Percentiles rank a stretch among this genome's conserved stretches.
Conservation (phyloP, 169 alveolate genomes). For the Theileria annulata region DNA sequence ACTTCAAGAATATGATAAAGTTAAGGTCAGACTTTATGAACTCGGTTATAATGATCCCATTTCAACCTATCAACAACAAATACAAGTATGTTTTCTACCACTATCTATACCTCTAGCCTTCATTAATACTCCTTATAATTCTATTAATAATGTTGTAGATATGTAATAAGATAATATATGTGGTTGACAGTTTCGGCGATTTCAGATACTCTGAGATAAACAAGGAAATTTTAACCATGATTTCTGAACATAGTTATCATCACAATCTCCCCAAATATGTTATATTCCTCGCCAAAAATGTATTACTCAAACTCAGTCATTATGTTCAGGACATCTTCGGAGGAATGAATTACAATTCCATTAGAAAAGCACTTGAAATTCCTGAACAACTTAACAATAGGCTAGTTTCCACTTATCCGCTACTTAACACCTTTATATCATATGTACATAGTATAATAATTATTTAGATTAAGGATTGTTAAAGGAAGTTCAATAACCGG, state of each 20-base stretch:
- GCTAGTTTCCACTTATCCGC: conserved; percentile 8
- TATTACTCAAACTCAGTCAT: conserved; percentile 1
- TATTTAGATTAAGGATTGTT: conserved; percentile 27
- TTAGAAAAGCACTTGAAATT: conserved; percentile 5
- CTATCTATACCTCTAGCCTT: not conserved
- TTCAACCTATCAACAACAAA: conserved; percentile 15
- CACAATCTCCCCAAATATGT: conserved; percentile 58
- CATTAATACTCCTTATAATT: not conserved
- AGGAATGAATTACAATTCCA: not conserved
- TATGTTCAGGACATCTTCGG: conserved; percentile 21
- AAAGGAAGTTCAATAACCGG: conserved; percentile 66
- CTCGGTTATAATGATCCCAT: conserved; percentile 31
- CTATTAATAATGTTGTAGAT: conserved; percentile 11
- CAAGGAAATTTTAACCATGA: conserved; percentile 26
- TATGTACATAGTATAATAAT: not conserved
- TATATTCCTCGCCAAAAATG: conserved; percentile 55
- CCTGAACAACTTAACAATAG: conserved; percentile 41
- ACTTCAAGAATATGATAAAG: conserved; percentile 20
- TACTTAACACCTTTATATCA: not conserved
- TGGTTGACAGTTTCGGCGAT: conserved; percentile 27
- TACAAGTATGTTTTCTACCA: conserved; percentile 16
- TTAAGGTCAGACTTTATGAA: conserved; percentile 28
- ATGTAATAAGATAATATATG: conserved; percentile 26
- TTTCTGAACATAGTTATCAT: conserved; percentile 57
- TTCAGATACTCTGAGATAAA: conserved; percentile 6